These are phyloP conservation scores for Jatropha curcas DNA, from an alignment of 345 rosid genomes.

Conservation along the genomic window DNA sequence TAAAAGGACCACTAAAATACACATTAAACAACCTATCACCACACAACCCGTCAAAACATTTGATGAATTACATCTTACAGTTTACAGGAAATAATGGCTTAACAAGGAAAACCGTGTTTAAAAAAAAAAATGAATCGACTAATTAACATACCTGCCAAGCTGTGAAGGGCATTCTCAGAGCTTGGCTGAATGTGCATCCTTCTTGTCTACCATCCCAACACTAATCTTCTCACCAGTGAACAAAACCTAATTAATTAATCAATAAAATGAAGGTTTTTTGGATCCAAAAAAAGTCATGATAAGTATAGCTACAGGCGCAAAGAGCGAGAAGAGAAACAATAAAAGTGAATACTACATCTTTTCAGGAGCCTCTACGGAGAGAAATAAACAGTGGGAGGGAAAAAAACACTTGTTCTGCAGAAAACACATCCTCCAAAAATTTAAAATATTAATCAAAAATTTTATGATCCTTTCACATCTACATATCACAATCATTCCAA, in stretches of 20 bases:
- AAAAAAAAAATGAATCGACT: not conserved
- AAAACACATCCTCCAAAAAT: too few species aligned
- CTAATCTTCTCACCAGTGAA: slow-evolving; percentile 95
- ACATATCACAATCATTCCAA: not conserved
- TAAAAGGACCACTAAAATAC: not conserved
- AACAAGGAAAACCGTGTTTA: not conserved
- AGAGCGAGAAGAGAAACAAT: not conserved
- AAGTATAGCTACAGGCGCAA: not conserved
- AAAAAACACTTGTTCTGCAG: not conserved
- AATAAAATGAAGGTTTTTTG: slow-evolving; percentile 9
- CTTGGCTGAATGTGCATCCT: slow-evolving; percentile 97
- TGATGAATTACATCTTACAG: too few species aligned
- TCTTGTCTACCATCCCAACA: slow-evolving; percentile 96
- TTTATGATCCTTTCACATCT: not conserved
- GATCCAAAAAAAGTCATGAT: not conserved
- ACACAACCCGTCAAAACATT: not conserved
- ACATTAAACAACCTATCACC: not conserved
- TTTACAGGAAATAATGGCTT: not conserved
- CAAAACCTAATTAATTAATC: slow-evolving; percentile 51
- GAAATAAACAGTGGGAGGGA: not conserved
- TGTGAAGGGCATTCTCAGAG: slow-evolving; percentile 22
- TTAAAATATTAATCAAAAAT: too few species aligned
- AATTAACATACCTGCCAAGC: not conserved
- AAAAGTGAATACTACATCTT: not conserved
- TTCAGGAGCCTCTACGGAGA: not conserved